phyloP scores from a whole-genome alignment of 2,329 filamentous ascomycete species.

The Teratosphaeriaceae sp. region DNA sequence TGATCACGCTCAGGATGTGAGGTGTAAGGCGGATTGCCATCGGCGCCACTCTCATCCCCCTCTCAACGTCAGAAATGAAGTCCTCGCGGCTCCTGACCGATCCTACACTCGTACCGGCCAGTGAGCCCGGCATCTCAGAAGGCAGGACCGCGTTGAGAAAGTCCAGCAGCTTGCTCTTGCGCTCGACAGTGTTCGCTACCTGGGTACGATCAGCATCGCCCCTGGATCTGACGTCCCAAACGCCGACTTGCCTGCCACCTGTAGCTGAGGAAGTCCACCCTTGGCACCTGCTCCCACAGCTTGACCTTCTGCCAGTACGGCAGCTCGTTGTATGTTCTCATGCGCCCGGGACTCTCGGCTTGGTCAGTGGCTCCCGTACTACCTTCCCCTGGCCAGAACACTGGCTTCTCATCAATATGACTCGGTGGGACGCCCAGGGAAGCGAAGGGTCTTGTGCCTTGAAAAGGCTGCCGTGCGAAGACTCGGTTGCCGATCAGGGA shows the following conservation, averaged over 20 bases:
- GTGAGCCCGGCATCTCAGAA: slow-evolving; percentile 39
- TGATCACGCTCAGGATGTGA: slow-evolving; percentile 51
- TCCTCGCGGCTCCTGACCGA: slow-evolving; percentile 43
- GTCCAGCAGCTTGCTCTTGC: slow-evolving; percentile 38
- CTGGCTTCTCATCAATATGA: no score
- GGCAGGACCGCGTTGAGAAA: slow-evolving; percentile 49
- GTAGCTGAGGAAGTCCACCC: slow-evolving; percentile 47
- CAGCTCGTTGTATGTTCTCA: no score
- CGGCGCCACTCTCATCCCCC: slow-evolving; percentile 47
- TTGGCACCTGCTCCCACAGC: slow-evolving; percentile 43
- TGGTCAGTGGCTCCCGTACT: no score
- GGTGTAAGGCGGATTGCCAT: slow-evolving; percentile 58
- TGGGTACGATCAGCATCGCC: slow-evolving; percentile 22
- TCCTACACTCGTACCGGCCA: slow-evolving; percentile 14
- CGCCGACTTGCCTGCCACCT: slow-evolving; percentile 38
- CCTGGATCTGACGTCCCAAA: not conserved
- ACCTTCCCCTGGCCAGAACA: no score
- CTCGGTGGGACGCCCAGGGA: no score
- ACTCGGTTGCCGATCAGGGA: no score
- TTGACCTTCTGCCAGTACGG: slow-evolving; percentile 47
- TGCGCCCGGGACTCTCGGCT: no score
- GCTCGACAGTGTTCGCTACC: slow-evolving; percentile 46
- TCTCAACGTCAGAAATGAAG: slow-evolving; percentile 49
- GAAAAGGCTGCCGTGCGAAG: no score
- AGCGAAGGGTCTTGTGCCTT: no score